These are phyloP conservation scores for Myriosclerotinia curreyana DNA, from an alignment of 2,329 filamentous ascomycete species.

Conservation along the genomic window DNA sequence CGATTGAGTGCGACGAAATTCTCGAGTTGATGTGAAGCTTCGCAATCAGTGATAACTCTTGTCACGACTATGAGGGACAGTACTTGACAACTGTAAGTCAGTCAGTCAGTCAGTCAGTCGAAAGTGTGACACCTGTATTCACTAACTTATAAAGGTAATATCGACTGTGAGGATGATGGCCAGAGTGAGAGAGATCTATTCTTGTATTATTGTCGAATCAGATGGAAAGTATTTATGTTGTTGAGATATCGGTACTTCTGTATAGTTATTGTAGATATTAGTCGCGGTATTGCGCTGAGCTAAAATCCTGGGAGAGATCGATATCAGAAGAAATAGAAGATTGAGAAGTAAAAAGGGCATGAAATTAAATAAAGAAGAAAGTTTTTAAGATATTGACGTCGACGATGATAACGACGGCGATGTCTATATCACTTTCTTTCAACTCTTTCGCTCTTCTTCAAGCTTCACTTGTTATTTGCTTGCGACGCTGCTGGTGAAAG, in stretches of 20 bases:
- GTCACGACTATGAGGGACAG: not conserved
- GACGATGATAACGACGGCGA: not conserved
- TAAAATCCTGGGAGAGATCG: not conserved
- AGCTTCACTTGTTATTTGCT: too few species aligned
- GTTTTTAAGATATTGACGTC: not conserved
- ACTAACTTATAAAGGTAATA: not conserved
- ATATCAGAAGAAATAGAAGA: not conserved
- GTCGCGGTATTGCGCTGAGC: conserved; percentile 1
- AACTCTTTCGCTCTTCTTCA: conserved; percentile 4
- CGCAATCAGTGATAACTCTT: not conserved
- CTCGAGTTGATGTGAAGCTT: conserved; percentile 12
- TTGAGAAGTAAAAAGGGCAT: not conserved
- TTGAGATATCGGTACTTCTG: not conserved
- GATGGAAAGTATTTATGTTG: not conserved
- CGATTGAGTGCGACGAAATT: conserved; percentile 1
- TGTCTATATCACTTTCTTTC: not conserved
- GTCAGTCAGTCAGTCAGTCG: not conserved
- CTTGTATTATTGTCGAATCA: not conserved
- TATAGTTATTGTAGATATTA: not conserved
- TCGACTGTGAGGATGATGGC: not conserved
- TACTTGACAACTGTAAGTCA: not conserved
- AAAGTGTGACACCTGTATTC: conserved; percentile 1
- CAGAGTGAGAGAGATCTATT: not conserved
- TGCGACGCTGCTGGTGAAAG: too few species aligned
- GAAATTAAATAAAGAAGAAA: not conserved